Conservation (phyloP, 2,329 filamentous ascomycete species). For the Leptographium flavum region DNA sequence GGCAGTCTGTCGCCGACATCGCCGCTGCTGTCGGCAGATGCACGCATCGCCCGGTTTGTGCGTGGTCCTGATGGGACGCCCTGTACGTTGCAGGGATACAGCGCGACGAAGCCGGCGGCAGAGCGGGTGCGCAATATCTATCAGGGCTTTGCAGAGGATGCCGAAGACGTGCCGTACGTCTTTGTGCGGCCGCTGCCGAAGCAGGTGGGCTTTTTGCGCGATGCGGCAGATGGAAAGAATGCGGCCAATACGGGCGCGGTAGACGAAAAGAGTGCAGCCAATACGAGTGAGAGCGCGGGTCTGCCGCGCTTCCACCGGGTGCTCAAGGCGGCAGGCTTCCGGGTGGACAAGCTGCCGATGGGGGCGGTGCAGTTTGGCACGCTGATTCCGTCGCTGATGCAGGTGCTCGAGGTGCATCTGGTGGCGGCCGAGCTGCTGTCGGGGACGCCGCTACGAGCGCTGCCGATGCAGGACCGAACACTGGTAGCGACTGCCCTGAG, state of each 20-base stretch:
- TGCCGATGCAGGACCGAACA: slow-evolving; percentile 38
- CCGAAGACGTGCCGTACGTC: slow-evolving; percentile 33
- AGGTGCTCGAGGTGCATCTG: slow-evolving; percentile 51
- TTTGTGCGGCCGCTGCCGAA: slow-evolving; percentile 34
- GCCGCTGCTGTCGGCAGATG: not conserved
- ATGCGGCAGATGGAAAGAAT: slow-evolving; percentile 6
- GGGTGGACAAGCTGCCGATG: slow-evolving; percentile 31
- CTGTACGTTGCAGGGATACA: slow-evolving; percentile 24
- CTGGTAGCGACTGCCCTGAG: slow-evolving; percentile 57
- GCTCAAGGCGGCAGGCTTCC: slow-evolving; percentile 33
- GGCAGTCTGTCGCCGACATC: slow-evolving; percentile 9
- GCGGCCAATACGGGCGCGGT: too few relatives aligned
- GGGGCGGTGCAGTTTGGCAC: slow-evolving; percentile 35
- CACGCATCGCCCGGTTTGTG: slow-evolving; percentile 20
- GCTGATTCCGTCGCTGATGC: slow-evolving; percentile 59
- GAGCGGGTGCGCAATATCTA: slow-evolving; percentile 25
- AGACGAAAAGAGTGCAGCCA: too few relatives aligned
- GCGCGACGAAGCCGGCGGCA: slow-evolving; percentile 28
- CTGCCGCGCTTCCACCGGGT: slow-evolving; percentile 22
- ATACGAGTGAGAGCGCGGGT: not conserved
- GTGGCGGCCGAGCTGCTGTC: slow-evolving; percentile 45
- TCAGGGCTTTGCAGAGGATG: slow-evolving; percentile 22
- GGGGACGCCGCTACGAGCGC: slow-evolving; percentile 31
- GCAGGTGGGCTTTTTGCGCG: slow-evolving; percentile 45
- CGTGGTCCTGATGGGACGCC: slow-evolving; percentile 23